Evolutionary conservation across 2,329 filamentous ascomycete genomes (phyloP).

Genomic region (Venturiaceae sp.): DNA sequence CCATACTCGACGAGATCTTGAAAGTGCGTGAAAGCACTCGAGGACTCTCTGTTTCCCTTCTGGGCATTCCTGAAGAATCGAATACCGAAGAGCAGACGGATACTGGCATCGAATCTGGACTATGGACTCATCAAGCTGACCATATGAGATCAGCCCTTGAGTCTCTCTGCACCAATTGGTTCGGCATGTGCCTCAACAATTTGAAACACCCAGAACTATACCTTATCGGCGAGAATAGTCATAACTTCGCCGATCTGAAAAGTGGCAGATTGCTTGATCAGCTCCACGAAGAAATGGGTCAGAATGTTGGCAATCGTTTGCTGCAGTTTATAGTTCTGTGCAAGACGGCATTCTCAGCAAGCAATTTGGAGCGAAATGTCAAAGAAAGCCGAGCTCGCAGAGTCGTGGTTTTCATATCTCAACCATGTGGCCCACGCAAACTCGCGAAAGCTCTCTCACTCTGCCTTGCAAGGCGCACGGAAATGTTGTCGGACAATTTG

Average conservation of each 20-base stretch:
- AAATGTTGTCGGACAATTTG: neutral
- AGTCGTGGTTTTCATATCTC: slow-evolving; percentile 2
- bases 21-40: neutral
- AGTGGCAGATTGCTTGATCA: neutral
- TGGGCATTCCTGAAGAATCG: neutral
- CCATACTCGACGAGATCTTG: neutral
- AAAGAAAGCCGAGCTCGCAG: neutral
- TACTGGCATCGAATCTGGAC: neutral
- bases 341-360: neutral
- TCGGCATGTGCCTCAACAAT: neutral
- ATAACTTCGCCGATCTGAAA: neutral
- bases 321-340: neutral
- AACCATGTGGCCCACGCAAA: slow-evolving; percentile 2
- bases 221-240: neutral
- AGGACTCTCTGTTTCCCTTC: neutral
- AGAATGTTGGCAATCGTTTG: neutral
- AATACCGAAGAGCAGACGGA: neutral
- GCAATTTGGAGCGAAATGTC: neutral
- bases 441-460: neutral
- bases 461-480: neutral
- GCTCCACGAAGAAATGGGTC: neutral
- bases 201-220: neutral
- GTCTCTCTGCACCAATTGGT: neutral
- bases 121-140: neutral
- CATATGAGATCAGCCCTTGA: neutral